phyloP scores from a whole-genome alignment of 169 alveolate genomes.

The Prorocentrum cordatum region DNA sequence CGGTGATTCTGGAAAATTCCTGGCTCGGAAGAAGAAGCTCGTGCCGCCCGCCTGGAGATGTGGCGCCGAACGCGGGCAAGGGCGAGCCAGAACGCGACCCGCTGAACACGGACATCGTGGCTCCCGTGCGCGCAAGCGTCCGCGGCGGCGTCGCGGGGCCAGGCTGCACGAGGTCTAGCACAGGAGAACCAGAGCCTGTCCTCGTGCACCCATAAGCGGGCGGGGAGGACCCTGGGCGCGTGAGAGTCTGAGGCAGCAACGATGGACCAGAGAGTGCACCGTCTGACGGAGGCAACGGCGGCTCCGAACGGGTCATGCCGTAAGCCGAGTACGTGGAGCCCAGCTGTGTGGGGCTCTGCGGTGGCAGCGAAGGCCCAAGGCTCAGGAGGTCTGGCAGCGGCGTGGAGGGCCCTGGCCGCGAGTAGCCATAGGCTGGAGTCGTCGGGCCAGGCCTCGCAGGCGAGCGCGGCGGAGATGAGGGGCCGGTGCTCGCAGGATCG shows the following conservation, averaged over 20 bases:
- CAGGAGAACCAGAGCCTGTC: not conserved
- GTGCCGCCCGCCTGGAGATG: too few species aligned
- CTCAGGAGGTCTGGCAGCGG: not conserved
- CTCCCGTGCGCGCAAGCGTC: not conserved
- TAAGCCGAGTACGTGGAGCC: not conserved
- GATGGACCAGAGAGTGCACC: not conserved
- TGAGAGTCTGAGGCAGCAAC: not conserved
- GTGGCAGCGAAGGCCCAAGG: not conserved
- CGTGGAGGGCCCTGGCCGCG: not conserved
- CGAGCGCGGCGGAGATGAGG: not conserved
- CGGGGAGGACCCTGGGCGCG: not conserved
- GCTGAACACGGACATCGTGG: not conserved
- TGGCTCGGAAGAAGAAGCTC: too few species aligned
- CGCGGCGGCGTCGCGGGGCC: not conserved
- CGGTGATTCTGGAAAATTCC: too few species aligned
- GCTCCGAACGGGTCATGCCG: conserved; percentile 13
- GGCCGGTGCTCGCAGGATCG: not conserved
- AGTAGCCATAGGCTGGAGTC: not conserved
- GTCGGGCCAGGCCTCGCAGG: not conserved
- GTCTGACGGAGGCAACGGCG: not conserved
- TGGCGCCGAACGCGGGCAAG: not conserved
- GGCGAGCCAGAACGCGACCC: not conserved
- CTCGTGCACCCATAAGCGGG: not conserved
- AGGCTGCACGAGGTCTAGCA: not conserved
- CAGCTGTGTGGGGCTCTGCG: not conserved